Evolutionary conservation across 768 basidiomycete species (phyloP).

Genomic region (Pisolithus tinctorius): DNA sequence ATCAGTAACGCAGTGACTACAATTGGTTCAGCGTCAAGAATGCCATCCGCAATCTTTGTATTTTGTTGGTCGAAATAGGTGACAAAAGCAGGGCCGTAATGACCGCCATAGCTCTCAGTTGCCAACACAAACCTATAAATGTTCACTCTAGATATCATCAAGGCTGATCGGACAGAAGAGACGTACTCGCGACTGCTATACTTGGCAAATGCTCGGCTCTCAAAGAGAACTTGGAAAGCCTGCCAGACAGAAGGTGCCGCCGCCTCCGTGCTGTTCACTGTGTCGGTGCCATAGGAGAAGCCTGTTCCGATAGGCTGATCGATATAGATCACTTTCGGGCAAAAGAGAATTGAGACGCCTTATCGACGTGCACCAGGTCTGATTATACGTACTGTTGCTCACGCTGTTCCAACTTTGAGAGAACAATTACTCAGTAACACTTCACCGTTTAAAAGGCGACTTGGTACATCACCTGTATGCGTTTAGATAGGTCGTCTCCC

Average conservation of each 20-base stretch:
- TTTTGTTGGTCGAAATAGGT: slow-evolving; percentile 63
- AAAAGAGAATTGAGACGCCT: neutral
- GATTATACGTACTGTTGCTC: slow-evolving; percentile 47
- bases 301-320: slow-evolving; percentile 65
- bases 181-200: slow-evolving; percentile 50
- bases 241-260: slow-evolving; percentile 56
- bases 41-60: slow-evolving; percentile 37
- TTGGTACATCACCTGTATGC: slow-evolving; percentile 43
- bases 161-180: neutral
- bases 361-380: no score
- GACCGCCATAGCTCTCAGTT: slow-evolving; percentile 64
- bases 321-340: slow-evolving; percentile 53
- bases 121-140: slow-evolving; percentile 49
- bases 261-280: slow-evolving; percentile 44
- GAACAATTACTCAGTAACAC: neutral
- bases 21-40: slow-evolving; percentile 43
- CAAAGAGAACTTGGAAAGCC: slow-evolving; percentile 58
- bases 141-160: neutral
- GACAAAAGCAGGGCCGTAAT: slow-evolving; percentile 60
- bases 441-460: neutral
- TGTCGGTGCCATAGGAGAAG: slow-evolving; percentile 52
- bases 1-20: slow-evolving; percentile 57
- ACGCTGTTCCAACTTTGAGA: slow-evolving; percentile 55
- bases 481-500: slow-evolving; percentile 46
- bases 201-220: slow-evolving; percentile 44